A percentile compares a stretch with the other conserved stretches of the same genome.
Conservation (phyloP, 768 basidiomycete species). For the Lyophyllum semitale region DNA sequence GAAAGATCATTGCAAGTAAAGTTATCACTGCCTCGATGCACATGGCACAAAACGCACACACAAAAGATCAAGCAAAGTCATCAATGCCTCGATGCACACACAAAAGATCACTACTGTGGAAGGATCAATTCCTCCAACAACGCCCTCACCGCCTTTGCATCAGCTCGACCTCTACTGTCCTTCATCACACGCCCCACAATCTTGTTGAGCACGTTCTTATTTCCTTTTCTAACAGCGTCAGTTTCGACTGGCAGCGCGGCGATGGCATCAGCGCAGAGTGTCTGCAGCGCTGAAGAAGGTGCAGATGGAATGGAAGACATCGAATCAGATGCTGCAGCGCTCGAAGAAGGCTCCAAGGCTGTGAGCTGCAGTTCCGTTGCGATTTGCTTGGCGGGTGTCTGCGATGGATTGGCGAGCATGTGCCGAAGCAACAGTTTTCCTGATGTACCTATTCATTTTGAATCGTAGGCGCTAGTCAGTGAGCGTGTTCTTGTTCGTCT, state of each 20-base stretch:
- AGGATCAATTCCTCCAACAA: conserved; percentile 50
- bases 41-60: too few species aligned
- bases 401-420: conserved; percentile 53
- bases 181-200: conserved; percentile 89
- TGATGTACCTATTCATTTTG: conserved; percentile 58
- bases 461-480: conserved; percentile 1
- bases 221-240: conserved; percentile 65
- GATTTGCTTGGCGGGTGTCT: conserved; percentile 39
- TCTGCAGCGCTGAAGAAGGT: conserved; percentile 40
- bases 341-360: conserved; percentile 30
- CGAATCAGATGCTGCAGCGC: conserved; percentile 8
- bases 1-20: neutral
- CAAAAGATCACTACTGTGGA: neutral
- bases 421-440: conserved; percentile 78
- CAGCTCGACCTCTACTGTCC: conserved; percentile 72
- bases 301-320: conserved; percentile 12
- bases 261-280: conserved; percentile 67
- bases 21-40: neutral
- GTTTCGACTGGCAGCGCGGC: conserved; percentile 66
- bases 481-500: neutral
- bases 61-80: neutral
- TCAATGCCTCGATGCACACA: neutral
- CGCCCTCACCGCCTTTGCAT: conserved; percentile 61
- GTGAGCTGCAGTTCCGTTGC: conserved; percentile 52
- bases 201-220: conserved; percentile 76